Base-by-base conservation (phyloP, 208 protist genomes). In the Trypanosoma lewisi region DNA sequence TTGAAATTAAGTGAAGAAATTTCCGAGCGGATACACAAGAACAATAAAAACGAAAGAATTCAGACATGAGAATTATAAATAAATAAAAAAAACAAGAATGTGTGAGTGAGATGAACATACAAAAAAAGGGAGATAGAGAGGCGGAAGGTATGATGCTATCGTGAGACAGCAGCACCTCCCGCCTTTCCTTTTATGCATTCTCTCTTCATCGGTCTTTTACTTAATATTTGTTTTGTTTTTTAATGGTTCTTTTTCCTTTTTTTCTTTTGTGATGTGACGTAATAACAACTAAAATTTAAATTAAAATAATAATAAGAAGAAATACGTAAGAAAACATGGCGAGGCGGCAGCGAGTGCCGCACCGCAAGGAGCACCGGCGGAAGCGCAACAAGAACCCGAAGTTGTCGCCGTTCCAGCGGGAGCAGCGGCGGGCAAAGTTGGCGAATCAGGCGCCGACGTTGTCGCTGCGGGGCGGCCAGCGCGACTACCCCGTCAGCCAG, bases 311-410 rank as follows among this genome's bases (percentile, higher is more conserved):
- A 36, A 30, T 30, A 50, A 34, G 17, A 50, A 48, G 21, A 50
- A 61, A 55, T 19, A 48, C 14, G 4, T 21, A 54, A 51, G n/a
- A 36, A 57, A 45, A 33, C 7, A 94, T 95, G 88, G 83, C 88
- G 0, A 68, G 80, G 11, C 76, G 88, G 47, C 78, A 88, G 42
- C 85, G 88, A 28, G 85, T 92, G 21, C 80, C 85, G 49, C 77
- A 79, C 16, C 81, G 78, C 63, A 95, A 95, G 75, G 85, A 78
- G 62, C 78, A 84, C 63, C 64, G 62, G 9, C 63, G 66, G 28
- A 81, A 85, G 54, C 71, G 82, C 19, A 95, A 95, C 73, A 83
- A 89, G 54, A 95, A 95, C 45, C 83, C 88, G 6, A 95, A 95
- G 66, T 72, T 95, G 1, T 95, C 88, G 0, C 88, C 88, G 5